phyloP scores from a whole-genome alignment of 2,329 filamentous ascomycete species.

The Zalaria obscura region DNA sequence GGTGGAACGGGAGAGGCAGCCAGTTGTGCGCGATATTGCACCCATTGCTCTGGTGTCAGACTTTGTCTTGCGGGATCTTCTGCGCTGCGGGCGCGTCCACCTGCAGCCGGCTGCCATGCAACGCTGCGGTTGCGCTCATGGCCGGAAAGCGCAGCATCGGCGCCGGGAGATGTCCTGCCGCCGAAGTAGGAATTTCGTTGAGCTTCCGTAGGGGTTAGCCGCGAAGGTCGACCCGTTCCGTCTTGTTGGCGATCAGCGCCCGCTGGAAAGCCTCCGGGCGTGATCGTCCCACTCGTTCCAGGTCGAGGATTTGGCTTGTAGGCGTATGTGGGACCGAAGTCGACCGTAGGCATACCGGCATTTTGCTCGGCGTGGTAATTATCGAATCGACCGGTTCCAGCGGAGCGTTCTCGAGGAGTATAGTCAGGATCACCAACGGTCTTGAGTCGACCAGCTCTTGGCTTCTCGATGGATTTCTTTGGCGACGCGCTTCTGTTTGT shows the following conservation, averaged over 20 bases:
- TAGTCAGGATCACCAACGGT: conserved; percentile 49
- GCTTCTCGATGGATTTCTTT: conserved; percentile 44
- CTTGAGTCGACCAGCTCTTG: conserved; percentile 66
- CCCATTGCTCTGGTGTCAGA: conserved; percentile 68
- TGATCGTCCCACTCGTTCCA: conserved; percentile 40
- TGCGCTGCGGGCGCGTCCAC: conserved; percentile 24
- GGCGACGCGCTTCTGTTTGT: conserved; percentile 30
- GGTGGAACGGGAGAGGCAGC: conserved; percentile 35
- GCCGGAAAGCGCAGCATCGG: conserved; percentile 14
- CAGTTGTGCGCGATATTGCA: conserved; percentile 57
- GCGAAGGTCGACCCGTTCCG: conserved; percentile 5
- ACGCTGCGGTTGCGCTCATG: conserved; percentile 49
- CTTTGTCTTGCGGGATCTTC: conserved; percentile 25
- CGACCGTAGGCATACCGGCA: conserved; percentile 55
- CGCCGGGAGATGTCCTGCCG: conserved; percentile 10
- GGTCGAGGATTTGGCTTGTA: conserved; percentile 45
- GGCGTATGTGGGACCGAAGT: conserved; percentile 76
- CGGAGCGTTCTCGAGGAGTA: conserved; percentile 20
- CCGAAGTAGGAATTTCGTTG: conserved; percentile 20
- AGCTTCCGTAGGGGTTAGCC: background rate
- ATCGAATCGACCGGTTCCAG: conserved; percentile 14
- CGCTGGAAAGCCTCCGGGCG: conserved; percentile 13
- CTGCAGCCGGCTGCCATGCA: conserved; percentile 64
- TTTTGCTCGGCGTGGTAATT: conserved; percentile 20
- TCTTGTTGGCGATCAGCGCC: conserved; percentile 9